A percentile compares a stretch with the other conserved stretches of the same genome.
Evolutionary conservation across 805 yeast genomes (phyloP).

Genomic region (Ogataea populi-albae): DNA sequence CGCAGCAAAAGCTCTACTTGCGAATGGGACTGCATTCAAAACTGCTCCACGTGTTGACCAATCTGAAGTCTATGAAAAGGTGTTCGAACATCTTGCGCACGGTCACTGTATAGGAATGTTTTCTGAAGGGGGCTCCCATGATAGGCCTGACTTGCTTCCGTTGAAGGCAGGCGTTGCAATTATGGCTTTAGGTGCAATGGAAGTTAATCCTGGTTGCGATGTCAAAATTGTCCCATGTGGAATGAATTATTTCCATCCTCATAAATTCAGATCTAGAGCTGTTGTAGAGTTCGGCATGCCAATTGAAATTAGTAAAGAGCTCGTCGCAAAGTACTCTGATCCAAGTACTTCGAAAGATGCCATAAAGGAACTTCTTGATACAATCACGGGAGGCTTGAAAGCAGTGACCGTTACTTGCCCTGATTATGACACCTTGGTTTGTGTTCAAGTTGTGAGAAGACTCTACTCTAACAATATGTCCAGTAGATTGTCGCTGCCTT

Average conservation of each 20-base stretch:
- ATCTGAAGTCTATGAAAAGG: conserved; percentile 74
- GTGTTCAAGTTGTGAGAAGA: conserved; percentile 88
- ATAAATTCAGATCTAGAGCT: conserved; percentile 90
- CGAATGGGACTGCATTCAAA: conserved; percentile 56
- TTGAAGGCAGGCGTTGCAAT: conserved; percentile 96
- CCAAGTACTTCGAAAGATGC: conserved; percentile 66
- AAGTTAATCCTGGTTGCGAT: conserved; percentile 66
- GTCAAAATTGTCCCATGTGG: conserved; percentile 95
- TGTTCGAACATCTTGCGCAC: conserved; percentile 76
- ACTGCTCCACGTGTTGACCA: conserved; percentile 85
- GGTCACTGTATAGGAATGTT: conserved; percentile 88
- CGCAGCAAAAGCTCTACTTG: conserved; percentile 38
- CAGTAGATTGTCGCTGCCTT: conserved; percentile 69
- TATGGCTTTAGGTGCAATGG: conserved; percentile 96
- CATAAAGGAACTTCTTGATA: conserved; percentile 65
- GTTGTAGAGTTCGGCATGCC: conserved; percentile 94
- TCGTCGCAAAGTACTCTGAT: conserved; percentile 62
- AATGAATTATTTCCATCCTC: conserved; percentile 94
- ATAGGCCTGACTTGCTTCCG: conserved; percentile 86
- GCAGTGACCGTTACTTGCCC: conserved; percentile 87
- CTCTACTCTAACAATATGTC: conserved; percentile 76
- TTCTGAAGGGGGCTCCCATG: conserved; percentile 99
- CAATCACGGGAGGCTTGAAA: conserved; percentile 67
- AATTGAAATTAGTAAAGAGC: conserved; percentile 56
- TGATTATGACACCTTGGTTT: conserved; percentile 85